These are phyloP conservation scores for Colletotrichum tabaci DNA, from an alignment of 2,329 filamentous ascomycete genomes.

Conservation along the genomic window DNA sequence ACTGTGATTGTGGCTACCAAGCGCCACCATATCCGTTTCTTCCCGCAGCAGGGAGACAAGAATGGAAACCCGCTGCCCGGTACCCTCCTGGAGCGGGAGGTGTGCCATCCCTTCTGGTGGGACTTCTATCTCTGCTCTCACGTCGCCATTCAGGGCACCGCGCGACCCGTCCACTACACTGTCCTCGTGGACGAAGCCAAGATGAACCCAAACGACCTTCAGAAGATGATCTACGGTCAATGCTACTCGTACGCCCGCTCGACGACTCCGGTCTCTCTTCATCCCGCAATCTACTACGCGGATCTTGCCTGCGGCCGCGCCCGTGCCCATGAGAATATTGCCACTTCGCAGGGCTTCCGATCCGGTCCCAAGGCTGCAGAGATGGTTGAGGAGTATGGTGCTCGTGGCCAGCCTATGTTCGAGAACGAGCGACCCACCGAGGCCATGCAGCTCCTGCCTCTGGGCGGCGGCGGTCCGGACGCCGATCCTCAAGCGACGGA, in stretches of 20 bases:
- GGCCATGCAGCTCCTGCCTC: slow-evolving; percentile 43
- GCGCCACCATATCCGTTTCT: slow-evolving; percentile 94
- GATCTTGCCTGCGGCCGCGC: slow-evolving; percentile 89
- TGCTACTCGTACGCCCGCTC: slow-evolving; percentile 94
- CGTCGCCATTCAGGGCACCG: slow-evolving; percentile 91
- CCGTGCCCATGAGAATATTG: slow-evolving; percentile 76
- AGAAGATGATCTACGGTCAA: slow-evolving; percentile 93
- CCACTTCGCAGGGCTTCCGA: slow-evolving; percentile 61
- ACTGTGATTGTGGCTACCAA: slow-evolving; percentile 93
- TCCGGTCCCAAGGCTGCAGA: slow-evolving; percentile 61
- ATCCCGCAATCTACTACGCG: slow-evolving; percentile 95
- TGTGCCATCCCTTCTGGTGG: slow-evolving; percentile 92
- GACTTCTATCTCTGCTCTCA: slow-evolving; percentile 82
- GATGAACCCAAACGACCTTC: slow-evolving; percentile 77
- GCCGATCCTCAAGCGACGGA: slow-evolving; percentile 44
- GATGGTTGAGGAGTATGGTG: slow-evolving; percentile 55
- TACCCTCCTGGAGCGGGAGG: slow-evolving; percentile 87
- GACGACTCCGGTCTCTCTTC: slow-evolving; percentile 91
- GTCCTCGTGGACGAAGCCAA: slow-evolving; percentile 87
- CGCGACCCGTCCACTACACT: slow-evolving; percentile 92
- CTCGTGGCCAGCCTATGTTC: slow-evolving; percentile 53
- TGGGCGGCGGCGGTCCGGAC: slow-evolving; percentile 45
- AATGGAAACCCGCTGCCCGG: slow-evolving; percentile 90
- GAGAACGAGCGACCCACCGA: slow-evolving; percentile 30
- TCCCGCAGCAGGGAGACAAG: slow-evolving; percentile 75